phyloP scores from a whole-genome alignment of 768 basidiomycete genomes.

The Pleurotus giganteus region DNA sequence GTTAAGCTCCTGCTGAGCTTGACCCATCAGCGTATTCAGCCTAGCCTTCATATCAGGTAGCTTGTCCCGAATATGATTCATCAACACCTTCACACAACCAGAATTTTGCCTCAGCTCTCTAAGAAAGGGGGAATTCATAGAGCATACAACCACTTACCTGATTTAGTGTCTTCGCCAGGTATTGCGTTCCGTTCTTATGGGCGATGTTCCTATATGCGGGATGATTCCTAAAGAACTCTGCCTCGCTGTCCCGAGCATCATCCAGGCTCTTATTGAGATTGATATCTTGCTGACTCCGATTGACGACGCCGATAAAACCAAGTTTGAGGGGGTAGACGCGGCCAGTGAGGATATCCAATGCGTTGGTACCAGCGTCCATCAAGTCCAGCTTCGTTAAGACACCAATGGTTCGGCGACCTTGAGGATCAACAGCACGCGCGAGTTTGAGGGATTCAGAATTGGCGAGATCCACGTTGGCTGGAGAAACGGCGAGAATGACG shows the following conservation, averaged over 20 bases:
- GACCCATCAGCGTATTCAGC: conserved; percentile 96
- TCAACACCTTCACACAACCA: conserved; percentile 67
- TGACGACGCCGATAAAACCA: conserved; percentile 97
- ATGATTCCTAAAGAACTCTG: conserved; percentile 89
- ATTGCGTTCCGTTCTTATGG: conserved; percentile 97
- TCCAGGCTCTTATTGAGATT: conserved; percentile 81
- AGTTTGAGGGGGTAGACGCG: conserved; percentile 97
- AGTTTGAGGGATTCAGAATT: conserved; percentile 98
- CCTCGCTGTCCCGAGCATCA: conserved; percentile 82
- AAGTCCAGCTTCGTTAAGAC: conserved; percentile 96
- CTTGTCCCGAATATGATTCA: conserved; percentile 98
- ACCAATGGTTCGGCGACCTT: conserved; percentile 94
- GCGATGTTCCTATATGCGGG: conserved; percentile 93
- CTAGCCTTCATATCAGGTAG: conserved; percentile 99
- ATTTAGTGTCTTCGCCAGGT: conserved; percentile 89
- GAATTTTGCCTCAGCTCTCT: background rate
- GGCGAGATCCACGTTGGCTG: conserved; percentile 97
- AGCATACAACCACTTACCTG: conserved; percentile 51
- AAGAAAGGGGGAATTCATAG: background rate
- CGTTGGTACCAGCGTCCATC: conserved; percentile 99
- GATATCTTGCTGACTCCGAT: conserved; percentile 97
- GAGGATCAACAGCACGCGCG: conserved; percentile 92
- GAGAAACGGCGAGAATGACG: conserved; percentile 94
- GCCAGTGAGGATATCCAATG: conserved; percentile 92
- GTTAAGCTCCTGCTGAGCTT: conserved; percentile 97